These are phyloP conservation scores for Pyrenophora tritici-repentis DNA, from an alignment of 2,329 filamentous ascomycete genomes.

Conservation along the genomic window DNA sequence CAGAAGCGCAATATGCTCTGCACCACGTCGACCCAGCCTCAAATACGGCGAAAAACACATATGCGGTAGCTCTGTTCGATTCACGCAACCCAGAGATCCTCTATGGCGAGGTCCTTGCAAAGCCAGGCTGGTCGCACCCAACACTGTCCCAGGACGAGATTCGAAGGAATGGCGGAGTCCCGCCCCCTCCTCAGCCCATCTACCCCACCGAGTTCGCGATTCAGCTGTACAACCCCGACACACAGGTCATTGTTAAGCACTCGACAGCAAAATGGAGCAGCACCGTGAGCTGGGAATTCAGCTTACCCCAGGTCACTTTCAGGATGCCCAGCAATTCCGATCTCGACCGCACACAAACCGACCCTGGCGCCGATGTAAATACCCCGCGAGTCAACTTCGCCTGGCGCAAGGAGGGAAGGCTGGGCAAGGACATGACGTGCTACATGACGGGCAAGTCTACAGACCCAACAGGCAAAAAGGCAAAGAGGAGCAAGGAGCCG, in stretches of 20 bases:
- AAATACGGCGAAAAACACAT: constrained; percentile 76
- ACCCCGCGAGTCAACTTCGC: constrained; percentile 79
- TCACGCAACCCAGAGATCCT: constrained; percentile 79
- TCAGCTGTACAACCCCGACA: constrained; percentile 92
- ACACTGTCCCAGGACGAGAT: constrained; percentile 81
- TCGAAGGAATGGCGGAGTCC: constrained; percentile 68
- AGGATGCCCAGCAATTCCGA: constrained; percentile 76
- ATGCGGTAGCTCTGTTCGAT: constrained; percentile 84
- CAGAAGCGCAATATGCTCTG: constrained; percentile 78
- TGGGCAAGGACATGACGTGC: constrained; percentile 87
- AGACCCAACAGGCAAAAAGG: constrained; percentile 65
- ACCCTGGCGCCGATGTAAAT: constrained; percentile 58
- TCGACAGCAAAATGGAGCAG: constrained; percentile 79
- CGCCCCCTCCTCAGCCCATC: constrained; percentile 70
- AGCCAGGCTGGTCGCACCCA: constrained; percentile 84
- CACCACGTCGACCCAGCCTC: constrained; percentile 74
- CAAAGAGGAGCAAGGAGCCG: constrained; percentile 77
- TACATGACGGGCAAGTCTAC: constrained; percentile 80
- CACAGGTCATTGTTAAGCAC: constrained; percentile 72
- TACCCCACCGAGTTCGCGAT: constrained; percentile 80
- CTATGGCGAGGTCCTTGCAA: constrained; percentile 83
- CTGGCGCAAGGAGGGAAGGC: constrained; percentile 86
- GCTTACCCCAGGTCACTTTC: constrained; percentile 86
- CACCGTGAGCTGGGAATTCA: constrained; percentile 85
- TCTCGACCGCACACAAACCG: constrained; percentile 73